phyloP scores from a whole-genome alignment of 306 rosid species.

The Morella rubra region DNA sequence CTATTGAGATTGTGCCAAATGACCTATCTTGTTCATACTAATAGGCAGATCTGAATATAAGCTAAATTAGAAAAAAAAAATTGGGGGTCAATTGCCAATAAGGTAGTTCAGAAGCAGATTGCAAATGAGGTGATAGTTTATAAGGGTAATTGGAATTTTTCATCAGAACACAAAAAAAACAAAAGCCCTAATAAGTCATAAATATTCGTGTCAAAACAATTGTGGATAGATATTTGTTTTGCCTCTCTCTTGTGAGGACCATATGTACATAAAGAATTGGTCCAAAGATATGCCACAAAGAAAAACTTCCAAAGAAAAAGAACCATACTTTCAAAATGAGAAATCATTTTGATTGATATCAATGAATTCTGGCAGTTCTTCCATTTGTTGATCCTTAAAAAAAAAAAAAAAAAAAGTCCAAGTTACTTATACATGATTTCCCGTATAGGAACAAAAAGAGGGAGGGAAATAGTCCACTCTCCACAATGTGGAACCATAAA shows the following conservation, averaged over 20 bases:
- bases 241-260: background rate
- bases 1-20: too few relatives aligned
- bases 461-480: background rate
- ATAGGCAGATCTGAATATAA: too few relatives aligned
- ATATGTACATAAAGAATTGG: background rate
- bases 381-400: constrained; percentile 54
- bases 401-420: constrained; percentile 25
- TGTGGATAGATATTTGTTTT: background rate
- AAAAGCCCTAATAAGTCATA: background rate
- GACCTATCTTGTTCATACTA: too few relatives aligned
- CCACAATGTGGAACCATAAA: background rate
- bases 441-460: background rate
- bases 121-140: too few relatives aligned
- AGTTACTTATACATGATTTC: constrained; percentile 25
- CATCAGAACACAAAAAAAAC: too few relatives aligned
- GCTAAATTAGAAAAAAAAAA: too few relatives aligned
- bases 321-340: constrained; percentile 50
- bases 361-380: constrained; percentile 57
- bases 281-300: background rate
- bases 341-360: constrained; percentile 75
- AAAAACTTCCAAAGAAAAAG: background rate
- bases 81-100: too few relatives aligned
- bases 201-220: background rate
- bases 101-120: too few relatives aligned
- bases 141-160: too few relatives aligned